phyloP scores from a whole-genome alignment of 148 eudicot genomes.

The Silene latifolia region DNA sequence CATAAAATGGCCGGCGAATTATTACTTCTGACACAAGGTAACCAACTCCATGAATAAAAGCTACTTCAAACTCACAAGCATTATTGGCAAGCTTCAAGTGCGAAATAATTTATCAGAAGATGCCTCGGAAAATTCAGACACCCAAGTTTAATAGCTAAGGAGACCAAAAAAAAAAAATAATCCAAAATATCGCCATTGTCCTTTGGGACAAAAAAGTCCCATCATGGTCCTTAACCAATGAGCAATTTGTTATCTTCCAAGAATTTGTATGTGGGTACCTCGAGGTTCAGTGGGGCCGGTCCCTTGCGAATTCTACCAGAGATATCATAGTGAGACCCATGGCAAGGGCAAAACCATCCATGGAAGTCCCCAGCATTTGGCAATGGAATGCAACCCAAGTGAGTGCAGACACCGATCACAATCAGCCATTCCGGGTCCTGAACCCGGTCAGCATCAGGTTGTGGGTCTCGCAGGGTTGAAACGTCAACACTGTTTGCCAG shows the following conservation, averaged over 20 bases:
- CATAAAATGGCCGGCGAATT: constrained; percentile 20
- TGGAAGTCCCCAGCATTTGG: constrained; percentile 74
- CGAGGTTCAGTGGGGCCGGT: constrained; percentile 67
- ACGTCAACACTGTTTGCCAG: constrained; percentile 62
- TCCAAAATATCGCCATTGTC: constrained; percentile 28
- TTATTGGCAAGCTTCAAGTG: constrained; percentile 16
- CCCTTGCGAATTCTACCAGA: constrained; percentile 77
- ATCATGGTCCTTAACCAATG: constrained; percentile 34
- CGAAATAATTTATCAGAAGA: constrained; percentile 25
- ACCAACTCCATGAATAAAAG: constrained; percentile 10
- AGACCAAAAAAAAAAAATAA: constrained; percentile 15
- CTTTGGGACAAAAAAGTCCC: background rate
- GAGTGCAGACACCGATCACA: constrained; percentile 73
- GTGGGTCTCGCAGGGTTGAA: constrained; percentile 56
- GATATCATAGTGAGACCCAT: constrained; percentile 74
- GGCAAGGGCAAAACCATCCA: constrained; percentile 87
- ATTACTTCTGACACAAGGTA: constrained; percentile 8
- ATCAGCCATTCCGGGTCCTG: constrained; percentile 75
- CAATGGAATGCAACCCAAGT: constrained; percentile 70
- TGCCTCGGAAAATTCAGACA: constrained; percentile 15
- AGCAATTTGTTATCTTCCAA: constrained; percentile 66
- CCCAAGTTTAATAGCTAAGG: constrained; percentile 10
- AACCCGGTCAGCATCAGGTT: constrained; percentile 55
- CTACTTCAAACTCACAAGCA: constrained; percentile 23
- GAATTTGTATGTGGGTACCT: constrained; percentile 71